phyloP scores from a whole-genome alignment of 768 basidiomycete genomes.

The Termitomyces titanicus region DNA sequence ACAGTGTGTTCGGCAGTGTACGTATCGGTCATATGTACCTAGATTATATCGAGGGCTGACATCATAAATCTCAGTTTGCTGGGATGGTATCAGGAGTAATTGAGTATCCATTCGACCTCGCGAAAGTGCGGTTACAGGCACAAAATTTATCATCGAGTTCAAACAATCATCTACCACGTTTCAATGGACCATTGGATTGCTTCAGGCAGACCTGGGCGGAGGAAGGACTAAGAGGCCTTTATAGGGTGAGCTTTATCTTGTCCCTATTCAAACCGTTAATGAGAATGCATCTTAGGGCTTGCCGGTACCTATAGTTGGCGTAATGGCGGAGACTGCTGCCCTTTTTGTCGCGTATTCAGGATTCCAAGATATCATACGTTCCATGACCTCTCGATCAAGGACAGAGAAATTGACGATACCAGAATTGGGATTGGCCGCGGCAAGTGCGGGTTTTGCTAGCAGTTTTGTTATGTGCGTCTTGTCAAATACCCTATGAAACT shows the following conservation, averaged over 20 bases:
- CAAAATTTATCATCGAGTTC: slow-evolving; percentile 54
- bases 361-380: slow-evolving; percentile 60
- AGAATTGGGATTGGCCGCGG: slow-evolving; percentile 80
- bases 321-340: slow-evolving; percentile 91
- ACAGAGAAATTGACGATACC: slow-evolving; percentile 53
- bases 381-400: slow-evolving; percentile 27
- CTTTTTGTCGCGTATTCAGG: slow-evolving; percentile 87
- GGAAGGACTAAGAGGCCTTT: slow-evolving; percentile 83
- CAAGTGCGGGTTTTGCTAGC: slow-evolving; percentile 79
- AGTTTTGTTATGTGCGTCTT: slow-evolving; percentile 80
- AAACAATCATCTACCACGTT: slow-evolving; percentile 52
- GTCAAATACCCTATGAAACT: not conserved
- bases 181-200: slow-evolving; percentile 88
- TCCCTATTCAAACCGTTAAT: not conserved
- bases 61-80: slow-evolving; percentile 47
- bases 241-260: slow-evolving; percentile 59
- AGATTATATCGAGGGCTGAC: not conserved
- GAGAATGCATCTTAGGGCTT: slow-evolving; percentile 60
- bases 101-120: slow-evolving; percentile 91
- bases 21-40: slow-evolving; percentile 12
- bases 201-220: slow-evolving; percentile 74
- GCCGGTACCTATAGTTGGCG: slow-evolving; percentile 89
- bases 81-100: slow-evolving; percentile 86
- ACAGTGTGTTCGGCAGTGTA: slow-evolving; percentile 48
- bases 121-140: slow-evolving; percentile 87